phyloP scores from a whole-genome alignment of 164 flowering plant species.

The Dillenia turbinata region DNA sequence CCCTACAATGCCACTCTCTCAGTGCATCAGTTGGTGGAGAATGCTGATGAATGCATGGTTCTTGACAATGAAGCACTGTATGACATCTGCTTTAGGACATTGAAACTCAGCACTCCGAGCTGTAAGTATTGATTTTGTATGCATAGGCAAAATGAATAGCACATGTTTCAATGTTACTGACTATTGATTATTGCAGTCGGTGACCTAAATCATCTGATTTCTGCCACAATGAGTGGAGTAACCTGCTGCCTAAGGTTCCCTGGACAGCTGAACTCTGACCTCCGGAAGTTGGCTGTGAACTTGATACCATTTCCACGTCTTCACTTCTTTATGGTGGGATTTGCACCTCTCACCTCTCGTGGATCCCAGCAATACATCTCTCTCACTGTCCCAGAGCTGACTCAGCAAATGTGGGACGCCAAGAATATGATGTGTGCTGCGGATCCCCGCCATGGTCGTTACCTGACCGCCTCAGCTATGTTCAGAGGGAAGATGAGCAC shows the following conservation, averaged over 20 bases:
- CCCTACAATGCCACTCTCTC: conserved; percentile 90
- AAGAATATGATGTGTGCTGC: conserved; percentile 91
- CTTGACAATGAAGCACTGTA: conserved; percentile 84
- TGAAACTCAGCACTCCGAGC: conserved; percentile 82
- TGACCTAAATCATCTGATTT: conserved; percentile 77
- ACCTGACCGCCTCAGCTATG: conserved; percentile 85
- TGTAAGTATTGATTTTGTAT: conserved; percentile 35
- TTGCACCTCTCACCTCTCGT: conserved; percentile 81
- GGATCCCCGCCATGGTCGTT: conserved; percentile 80
- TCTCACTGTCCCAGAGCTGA: conserved; percentile 80
- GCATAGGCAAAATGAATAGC: too few relatives aligned
- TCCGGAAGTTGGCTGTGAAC: conserved; percentile 75
- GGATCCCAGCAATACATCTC: conserved; percentile 83
- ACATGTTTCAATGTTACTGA: too few relatives aligned
- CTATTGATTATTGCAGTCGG: conserved; percentile 48
- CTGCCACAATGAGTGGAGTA: conserved; percentile 89
- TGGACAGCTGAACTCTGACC: conserved; percentile 82
- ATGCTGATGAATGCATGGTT: conserved; percentile 89
- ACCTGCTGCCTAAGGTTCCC: conserved; percentile 86
- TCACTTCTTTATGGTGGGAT: conserved; percentile 90
- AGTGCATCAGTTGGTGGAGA: conserved; percentile 79
- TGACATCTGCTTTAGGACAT: conserved; percentile 78
- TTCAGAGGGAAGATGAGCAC: conserved; percentile 86
- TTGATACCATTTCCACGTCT: conserved; percentile 88
- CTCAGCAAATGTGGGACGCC: conserved; percentile 89